A percentile compares a stretch with the other conserved stretches of the same genome.
phyloP scores from a whole-genome alignment of 2,329 filamentous ascomycete species.

The Trichoderma harzianum region DNA sequence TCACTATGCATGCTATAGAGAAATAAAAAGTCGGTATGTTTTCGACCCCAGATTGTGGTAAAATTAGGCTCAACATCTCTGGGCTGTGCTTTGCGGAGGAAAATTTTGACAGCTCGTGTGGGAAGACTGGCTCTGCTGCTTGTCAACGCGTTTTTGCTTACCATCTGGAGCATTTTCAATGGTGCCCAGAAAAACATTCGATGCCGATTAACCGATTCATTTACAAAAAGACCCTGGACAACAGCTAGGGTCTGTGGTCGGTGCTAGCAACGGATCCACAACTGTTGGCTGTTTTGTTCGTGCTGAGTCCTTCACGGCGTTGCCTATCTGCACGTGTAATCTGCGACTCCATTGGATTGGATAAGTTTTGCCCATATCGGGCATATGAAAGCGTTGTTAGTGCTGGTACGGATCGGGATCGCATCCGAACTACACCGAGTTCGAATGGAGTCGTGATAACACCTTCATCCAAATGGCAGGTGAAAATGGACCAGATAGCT shows the following conservation, averaged over 20 bases:
- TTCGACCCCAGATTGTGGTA: background rate
- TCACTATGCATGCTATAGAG: background rate
- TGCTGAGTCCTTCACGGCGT: background rate
- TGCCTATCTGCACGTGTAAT: background rate
- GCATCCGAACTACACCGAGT: background rate
- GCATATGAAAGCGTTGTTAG: background rate
- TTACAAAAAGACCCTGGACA: background rate
- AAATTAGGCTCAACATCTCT: background rate
- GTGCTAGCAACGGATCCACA: background rate
- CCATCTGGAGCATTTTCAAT: background rate
- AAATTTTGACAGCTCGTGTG: background rate
- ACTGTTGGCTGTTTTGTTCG: background rate
- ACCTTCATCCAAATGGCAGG: background rate
- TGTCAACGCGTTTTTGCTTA: background rate
- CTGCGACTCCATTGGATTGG: background rate
- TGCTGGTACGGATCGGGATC: background rate
- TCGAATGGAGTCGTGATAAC: background rate
- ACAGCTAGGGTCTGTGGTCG: background rate
- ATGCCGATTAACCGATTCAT: conserved; percentile 7
- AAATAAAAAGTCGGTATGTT: background rate
- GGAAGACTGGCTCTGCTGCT: background rate
- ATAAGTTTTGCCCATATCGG: background rate
- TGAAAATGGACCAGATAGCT: background rate
- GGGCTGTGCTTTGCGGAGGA: background rate
- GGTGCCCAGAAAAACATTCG: background rate